Base-by-base conservation (phyloP, 768 basidiomycete species). In the Panus rudis region DNA sequence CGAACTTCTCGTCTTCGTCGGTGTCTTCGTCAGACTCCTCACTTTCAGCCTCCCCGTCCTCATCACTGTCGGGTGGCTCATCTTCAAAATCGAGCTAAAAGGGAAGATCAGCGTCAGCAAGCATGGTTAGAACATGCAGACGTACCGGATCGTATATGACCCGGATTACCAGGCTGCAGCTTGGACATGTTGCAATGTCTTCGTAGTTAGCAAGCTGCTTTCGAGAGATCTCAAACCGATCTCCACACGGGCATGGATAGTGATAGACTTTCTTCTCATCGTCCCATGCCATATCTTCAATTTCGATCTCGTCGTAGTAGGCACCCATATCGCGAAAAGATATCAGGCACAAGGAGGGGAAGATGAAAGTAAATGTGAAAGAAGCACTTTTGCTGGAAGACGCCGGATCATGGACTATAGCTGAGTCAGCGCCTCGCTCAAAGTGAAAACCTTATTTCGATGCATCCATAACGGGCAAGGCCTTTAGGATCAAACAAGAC, bases 201-300 rank as follows among this genome's bases (percentile, higher is more conserved):
- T 97, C 96, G 43, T 79, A 96, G 52, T 92, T 71, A 34, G 79
- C 76, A 6, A 97, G 78, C 64, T 97, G 92, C 49, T 69, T 67
- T 52, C 84, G 78, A 23, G 85, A 79, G 52, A 98, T 97, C 64
- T 98, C 94, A 67, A 98, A 99, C 31, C 93, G 81, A 66, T 99
- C 94, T 7, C 94, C 94, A 57, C 94, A 98, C 1, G 94, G 93
- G 58, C 92, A 99, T 0, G 93, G 94, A 62, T 93, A 96, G 70
- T 98, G 93, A 57, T 82, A 97, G 4, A 97, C 85, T 31, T 73
- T 60, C 58, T 84, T 87, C 43, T 73, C 78, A 19, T 73, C 71
- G 61, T 94, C 92, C 89, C 90, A 96, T 13, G 68, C 75, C 83
- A 96, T 93, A 57, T 96, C 93, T 59, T 97, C 94, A 41, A 97